A percentile compares a stretch with the other conserved stretches of the same genome.
Conservation (phyloP, 768 basidiomycete genomes). For the Leccinum subgranulosum region DNA sequence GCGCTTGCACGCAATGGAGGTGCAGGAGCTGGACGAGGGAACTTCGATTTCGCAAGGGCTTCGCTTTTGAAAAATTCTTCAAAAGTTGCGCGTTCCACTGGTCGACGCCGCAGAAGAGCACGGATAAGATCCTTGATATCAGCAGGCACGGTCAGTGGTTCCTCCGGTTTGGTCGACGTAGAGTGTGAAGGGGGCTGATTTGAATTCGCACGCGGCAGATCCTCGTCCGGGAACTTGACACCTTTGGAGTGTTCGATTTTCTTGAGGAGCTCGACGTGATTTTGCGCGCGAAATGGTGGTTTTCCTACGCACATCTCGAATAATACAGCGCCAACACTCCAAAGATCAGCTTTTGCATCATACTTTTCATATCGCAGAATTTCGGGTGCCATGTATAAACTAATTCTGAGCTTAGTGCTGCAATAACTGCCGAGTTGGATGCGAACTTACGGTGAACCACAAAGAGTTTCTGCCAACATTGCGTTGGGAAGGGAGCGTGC, state of each 20-base stretch:
- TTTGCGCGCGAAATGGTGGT: conserved; percentile 92
- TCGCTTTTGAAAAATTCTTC: conserved; percentile 89
- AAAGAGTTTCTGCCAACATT: conserved; percentile 96
- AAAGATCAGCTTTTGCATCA: conserved; percentile 95
- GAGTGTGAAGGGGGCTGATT: conserved; percentile 26
- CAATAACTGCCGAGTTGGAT: not conserved
- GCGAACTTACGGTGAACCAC: conserved; percentile 85
- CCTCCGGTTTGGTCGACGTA: conserved; percentile 36
- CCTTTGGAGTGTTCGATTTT: conserved; percentile 91
- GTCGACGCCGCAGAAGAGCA: conserved; percentile 76
- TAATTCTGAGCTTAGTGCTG: conserved; percentile 26
- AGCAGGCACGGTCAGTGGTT: conserved; percentile 57
- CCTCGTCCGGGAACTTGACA: conserved; percentile 93
- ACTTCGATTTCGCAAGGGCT: conserved; percentile 75
- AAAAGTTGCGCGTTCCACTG: conserved; percentile 81
- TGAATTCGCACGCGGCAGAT: conserved; percentile 45
- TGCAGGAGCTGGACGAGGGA: conserved; percentile 48
- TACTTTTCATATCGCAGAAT: conserved; percentile 97
- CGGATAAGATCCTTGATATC: conserved; percentile 91
- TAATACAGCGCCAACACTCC: conserved; percentile 96
- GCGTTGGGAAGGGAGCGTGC: conserved; percentile 88
- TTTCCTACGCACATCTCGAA: conserved; percentile 94
- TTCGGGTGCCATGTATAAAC: conserved; percentile 98
- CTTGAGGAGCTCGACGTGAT: conserved; percentile 92
- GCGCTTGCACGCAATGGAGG: conserved; percentile 8